Evolutionary conservation across 2,329 filamentous ascomycete genomes (phyloP).

Genomic region (Penicillium sp.): DNA sequence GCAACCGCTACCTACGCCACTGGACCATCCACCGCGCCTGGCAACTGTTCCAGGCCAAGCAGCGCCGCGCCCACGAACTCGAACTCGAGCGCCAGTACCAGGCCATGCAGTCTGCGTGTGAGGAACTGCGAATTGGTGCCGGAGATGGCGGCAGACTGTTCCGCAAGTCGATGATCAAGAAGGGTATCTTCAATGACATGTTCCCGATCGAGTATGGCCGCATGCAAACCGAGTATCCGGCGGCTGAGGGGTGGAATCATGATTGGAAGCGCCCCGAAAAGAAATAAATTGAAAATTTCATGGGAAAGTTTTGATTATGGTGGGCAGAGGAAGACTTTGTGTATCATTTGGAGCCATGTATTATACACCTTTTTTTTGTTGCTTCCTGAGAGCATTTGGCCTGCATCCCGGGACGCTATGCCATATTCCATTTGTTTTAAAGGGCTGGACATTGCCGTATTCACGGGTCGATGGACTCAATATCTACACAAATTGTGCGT

Average conservation of each 20-base stretch:
- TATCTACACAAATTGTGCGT: neutral
- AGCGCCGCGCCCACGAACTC: slow-evolving; percentile 61
- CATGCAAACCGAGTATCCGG: slow-evolving; percentile 75
- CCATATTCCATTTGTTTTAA: neutral
- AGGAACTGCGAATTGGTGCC: slow-evolving; percentile 65
- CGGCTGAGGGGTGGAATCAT: slow-evolving; percentile 83
- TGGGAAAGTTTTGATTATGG: neutral
- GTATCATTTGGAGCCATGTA: slow-evolving; percentile 29
- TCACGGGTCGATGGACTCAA: neutral
- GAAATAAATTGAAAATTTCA: slow-evolving; percentile 17
- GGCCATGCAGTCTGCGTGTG: slow-evolving; percentile 79
- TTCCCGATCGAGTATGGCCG: slow-evolving; percentile 85
- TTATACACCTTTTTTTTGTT: slow-evolving; percentile 21
- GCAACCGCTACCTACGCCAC: slow-evolving; percentile 83
- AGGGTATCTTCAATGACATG: slow-evolving; percentile 70
- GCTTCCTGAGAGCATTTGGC: neutral
- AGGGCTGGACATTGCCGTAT: neutral
- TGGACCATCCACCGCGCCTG: slow-evolving; percentile 99
- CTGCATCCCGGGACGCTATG: neutral
- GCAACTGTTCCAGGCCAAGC: slow-evolving; percentile 72
- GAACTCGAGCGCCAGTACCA: slow-evolving; percentile 79
- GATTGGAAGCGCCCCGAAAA: slow-evolving; percentile 68
- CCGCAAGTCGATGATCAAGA: slow-evolving; percentile 86
- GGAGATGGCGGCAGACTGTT: slow-evolving; percentile 64
- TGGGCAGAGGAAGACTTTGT: slow-evolving; percentile 8